Evolutionary conservation across 495 filamentous ascomycete genomes (phyloP), one percentile per base, ranked within the genome.

Genomic region (Penicillium bialowiezense): DNA sequence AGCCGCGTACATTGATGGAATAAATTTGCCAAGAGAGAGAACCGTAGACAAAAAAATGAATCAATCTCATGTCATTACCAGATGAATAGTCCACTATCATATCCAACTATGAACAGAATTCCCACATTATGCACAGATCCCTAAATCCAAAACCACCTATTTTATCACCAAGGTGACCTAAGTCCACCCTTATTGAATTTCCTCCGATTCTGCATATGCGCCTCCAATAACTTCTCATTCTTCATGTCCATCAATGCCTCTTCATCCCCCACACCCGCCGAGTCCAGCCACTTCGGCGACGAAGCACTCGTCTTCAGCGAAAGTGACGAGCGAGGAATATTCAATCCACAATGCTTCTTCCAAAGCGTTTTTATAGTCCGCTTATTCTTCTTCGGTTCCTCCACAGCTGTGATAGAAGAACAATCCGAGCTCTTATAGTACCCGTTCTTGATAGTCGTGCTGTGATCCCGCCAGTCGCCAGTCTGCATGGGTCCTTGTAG

Each of bases 181-280:
- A 54, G n/a, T 14, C 24, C 50, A 58, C 58, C 56, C 15, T 53
- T 18, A 4, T 48, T 52, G 46, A 38, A 48, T 39, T 20, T 46
- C 26, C 33, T 40, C 5, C 41, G 36, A 20, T 39, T 33, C 5
- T 52, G 42, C 38, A 50, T 24, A 48, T 56, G 46, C n/a, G 17
- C 48, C 24, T 64, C 59, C n/a, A 54, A 23, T 55, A 50, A 56
- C 18, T 58, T 56, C 18, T 52, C 28, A 15, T 53, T 48, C 5
- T 44, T 50, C 17, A 50, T 50, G 6, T 54, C 52, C 19, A 54
- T 34, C 18, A 48, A 32, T n/a, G 18, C 21, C 14, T 56, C 58
- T 1, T 56, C 51, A n/a, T 55, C 60, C 3, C 20, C 38, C 32
- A 52, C 7, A 32, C 46, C 50, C 1, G 44, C 23, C 8, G 39